Evolutionary conservation across 306 rosid species (phyloP), one percentile per base, ranked within the genome.

Genomic region (Trifolium repens): DNA sequence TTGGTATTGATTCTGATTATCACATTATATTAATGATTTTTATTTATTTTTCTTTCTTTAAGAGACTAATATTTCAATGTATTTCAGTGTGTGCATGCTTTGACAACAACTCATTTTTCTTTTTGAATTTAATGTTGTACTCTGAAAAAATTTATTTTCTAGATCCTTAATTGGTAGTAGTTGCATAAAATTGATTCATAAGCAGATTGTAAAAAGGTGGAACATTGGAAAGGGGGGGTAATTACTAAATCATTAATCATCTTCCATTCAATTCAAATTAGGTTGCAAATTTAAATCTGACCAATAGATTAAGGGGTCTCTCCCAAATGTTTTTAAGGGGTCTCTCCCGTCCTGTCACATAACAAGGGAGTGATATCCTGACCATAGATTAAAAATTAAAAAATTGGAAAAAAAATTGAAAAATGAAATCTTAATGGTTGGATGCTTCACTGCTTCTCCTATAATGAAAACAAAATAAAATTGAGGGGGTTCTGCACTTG

Each of bases 1-100:
- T 66, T 65, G 46, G 24, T 65, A 53, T 54, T 24, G 27, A 50
- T 75, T 75, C 27, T 64, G 64, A 35, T 12, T 49, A 32, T 49
- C n/a, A 24, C 55, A 44, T 59, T 60, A 6, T 6, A 52, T 52
- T 72, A 19, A 9, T 6, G 52, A 7, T 19, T 11, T 14, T 8
- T 7, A 10, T 30, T 24, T 40, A 17, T 22, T 4, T 67, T 19
- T 42, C 30, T 9, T 40, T 14, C 24, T 10, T 19, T 54, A n/a
- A 15, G 60, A 61, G 49, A 43, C 12, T 17, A 74, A 34, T 32
- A 59, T 58, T 58, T 57, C 17, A 42, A 24, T 55, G 42, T 9
- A 35, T 49, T 65, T 24, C 16, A 47, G 24, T 22, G 24, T 22
- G 62, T 32, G 52, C 63, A 24, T 8, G 40, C 22, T 32, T 54